Conservation (phyloP, 1,284 basidiomycete genomes). For the Neonothopanus nambi region DNA sequence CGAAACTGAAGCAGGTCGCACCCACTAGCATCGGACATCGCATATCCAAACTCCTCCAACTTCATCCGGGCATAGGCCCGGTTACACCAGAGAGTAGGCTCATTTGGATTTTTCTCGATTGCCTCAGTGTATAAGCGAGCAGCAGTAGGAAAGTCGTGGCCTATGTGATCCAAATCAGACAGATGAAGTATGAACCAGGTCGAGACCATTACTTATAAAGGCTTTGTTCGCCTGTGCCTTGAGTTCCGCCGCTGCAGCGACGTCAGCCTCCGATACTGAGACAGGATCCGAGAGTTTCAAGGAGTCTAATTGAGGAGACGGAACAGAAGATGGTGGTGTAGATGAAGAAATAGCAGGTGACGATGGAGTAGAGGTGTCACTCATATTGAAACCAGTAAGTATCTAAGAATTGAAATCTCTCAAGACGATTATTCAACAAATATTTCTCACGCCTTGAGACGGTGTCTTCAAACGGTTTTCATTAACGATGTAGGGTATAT, state of each 20-base stretch:
- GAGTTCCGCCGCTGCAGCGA: conserved; percentile 63
- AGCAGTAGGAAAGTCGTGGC: conserved; percentile 52
- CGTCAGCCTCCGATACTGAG: conserved; percentile 67
- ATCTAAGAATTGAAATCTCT: too few species aligned
- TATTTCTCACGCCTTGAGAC: conserved; percentile 5
- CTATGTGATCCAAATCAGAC: conserved; percentile 7
- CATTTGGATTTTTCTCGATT: conserved; percentile 76
- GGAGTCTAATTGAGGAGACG: conserved; percentile 57
- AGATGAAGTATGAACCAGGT: background rate
- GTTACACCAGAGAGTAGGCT: conserved; percentile 80
- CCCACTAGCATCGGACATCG: conserved; percentile 75
- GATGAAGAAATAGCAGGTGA: conserved; percentile 45
- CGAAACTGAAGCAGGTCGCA: conserved; percentile 18
- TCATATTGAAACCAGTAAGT: conserved; percentile 38
- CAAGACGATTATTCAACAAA: too few species aligned
- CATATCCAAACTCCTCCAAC: conserved; percentile 83
- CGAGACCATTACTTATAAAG: conserved; percentile 60
- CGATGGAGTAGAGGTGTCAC: conserved; percentile 39
- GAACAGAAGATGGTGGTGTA: conserved; percentile 51
- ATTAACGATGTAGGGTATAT: background rate
- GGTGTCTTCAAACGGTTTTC: background rate
- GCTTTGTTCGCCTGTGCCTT: conserved; percentile 88
- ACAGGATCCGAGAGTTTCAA: conserved; percentile 45
- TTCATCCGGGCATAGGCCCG: conserved; percentile 78
- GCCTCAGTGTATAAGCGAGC: conserved; percentile 77